phyloP scores from a whole-genome alignment of 495 filamentous ascomycete species.

The Trichoderma erinaceum region DNA sequence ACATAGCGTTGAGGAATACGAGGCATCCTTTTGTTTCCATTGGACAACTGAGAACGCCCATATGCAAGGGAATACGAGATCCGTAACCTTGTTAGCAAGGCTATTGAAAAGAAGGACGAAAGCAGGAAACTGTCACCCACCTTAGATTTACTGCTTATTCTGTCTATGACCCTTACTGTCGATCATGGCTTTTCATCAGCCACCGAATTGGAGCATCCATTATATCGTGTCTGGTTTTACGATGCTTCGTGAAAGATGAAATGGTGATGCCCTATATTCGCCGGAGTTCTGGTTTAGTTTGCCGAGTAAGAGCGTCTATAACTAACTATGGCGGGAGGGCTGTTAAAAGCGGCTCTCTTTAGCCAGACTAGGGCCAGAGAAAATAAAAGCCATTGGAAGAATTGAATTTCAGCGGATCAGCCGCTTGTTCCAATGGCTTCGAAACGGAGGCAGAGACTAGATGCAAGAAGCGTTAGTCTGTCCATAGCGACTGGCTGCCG shows the following conservation, averaged over 20 bases:
- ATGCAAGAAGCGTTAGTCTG: neutral
- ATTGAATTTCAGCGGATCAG: neutral
- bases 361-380: too few species aligned
- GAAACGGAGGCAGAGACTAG: neutral
- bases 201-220: neutral
- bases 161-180: neutral
- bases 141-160: neutral
- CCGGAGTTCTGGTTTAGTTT: neutral
- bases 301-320: neutral
- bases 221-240: neutral
- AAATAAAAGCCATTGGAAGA: neutral
- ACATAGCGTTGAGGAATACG: neutral
- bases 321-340: neutral
- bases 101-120: neutral
- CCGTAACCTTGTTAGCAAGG: slow-evolving; percentile 1
- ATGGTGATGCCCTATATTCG: neutral
- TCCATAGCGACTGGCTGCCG: neutral
- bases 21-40: neutral
- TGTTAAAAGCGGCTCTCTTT: neutral
- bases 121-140: neutral
- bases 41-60: neutral
- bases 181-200: neutral
- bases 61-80: slow-evolving; percentile 7
- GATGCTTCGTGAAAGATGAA: neutral
- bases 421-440: neutral